Evolutionary conservation across 176 grass and related monocot species (phyloP).

Genomic region (Carex cristatella): DNA sequence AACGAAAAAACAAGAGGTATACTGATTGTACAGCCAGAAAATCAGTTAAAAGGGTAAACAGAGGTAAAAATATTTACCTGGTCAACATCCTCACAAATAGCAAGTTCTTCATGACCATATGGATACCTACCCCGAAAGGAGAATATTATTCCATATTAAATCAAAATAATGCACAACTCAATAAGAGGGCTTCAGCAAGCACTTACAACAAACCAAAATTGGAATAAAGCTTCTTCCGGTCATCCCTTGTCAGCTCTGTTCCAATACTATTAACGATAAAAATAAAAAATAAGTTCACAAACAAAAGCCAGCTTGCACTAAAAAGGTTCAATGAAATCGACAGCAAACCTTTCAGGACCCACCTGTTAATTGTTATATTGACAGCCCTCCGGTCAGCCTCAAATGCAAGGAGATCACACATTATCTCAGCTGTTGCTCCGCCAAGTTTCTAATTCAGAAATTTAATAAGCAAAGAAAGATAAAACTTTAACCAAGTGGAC

Average conservation of each 20-base stretch:
- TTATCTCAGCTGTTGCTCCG: conserved; percentile 94
- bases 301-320: conserved; percentile 10
- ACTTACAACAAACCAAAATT: conserved; percentile 94
- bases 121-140: conserved; percentile 46
- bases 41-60: neutral
- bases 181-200: conserved; percentile 4
- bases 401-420: conserved; percentile 93
- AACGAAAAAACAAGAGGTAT: neutral
- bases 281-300: conserved; percentile 11
- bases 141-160: conserved; percentile 18
- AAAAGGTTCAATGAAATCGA: conserved; percentile 6
- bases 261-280: conserved; percentile 58
- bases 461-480: conserved; percentile 14
- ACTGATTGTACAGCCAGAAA: neutral
- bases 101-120: conserved; percentile 98
- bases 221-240: conserved; percentile 83
- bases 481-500: conserved; percentile 7
- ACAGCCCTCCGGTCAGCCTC: conserved; percentile 98
- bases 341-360: neutral
- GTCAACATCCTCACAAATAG: conserved; percentile 93
- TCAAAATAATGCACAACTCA: conserved; percentile 16
- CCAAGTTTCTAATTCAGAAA: conserved; percentile 72
- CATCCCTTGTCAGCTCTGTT: conserved; percentile 98
- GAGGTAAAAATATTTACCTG: conserved; percentile 45
- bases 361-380: conserved; percentile 98